These are phyloP conservation scores for Epicoccum sorghinum DNA, from an alignment of 2,329 filamentous ascomycete species.

Conservation along the genomic window DNA sequence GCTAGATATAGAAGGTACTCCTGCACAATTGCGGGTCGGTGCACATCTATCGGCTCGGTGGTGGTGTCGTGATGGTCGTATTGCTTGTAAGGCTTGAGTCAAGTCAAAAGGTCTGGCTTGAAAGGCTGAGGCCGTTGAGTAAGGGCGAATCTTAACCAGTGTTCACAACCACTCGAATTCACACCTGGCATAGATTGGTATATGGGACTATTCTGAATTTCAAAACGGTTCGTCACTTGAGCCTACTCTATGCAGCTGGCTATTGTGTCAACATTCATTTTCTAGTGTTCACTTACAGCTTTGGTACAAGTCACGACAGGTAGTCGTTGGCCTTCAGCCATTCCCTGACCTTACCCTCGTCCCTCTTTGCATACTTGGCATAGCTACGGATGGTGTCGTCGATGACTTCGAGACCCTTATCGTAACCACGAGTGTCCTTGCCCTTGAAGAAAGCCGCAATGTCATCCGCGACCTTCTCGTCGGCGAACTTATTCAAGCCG, in stretches of 20 bases:
- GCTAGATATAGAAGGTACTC: constrained; percentile 12
- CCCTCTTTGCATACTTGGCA: constrained; percentile 80
- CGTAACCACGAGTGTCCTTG: constrained; percentile 86
- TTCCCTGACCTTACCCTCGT: constrained; percentile 73
- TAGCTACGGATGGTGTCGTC: constrained; percentile 85
- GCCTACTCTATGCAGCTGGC: not conserved
- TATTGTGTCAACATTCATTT: not conserved
- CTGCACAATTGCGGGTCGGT: constrained; percentile 7
- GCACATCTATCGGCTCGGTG: constrained; percentile 4
- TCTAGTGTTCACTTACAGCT: constrained; percentile 10
- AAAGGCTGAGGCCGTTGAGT: not conserved
- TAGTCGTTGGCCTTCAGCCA: constrained; percentile 75
- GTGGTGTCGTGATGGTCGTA: constrained; percentile 9
- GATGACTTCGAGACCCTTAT: constrained; percentile 83
- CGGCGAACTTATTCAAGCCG: constrained; percentile 78
- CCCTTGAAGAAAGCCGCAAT: constrained; percentile 83
- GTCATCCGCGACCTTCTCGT: constrained; percentile 71
- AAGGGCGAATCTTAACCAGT: not conserved
- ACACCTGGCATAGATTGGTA: not conserved
- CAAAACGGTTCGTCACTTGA: not conserved
- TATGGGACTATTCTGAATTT: not conserved
- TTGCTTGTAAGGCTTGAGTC: constrained; percentile 6
- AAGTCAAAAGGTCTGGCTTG: not conserved
- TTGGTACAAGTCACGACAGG: constrained; percentile 34
- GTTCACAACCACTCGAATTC: not conserved